These are phyloP conservation scores for Rhododendron ovatum DNA, from an alignment of 148 eudicot genomes.

Conservation along the genomic window DNA sequence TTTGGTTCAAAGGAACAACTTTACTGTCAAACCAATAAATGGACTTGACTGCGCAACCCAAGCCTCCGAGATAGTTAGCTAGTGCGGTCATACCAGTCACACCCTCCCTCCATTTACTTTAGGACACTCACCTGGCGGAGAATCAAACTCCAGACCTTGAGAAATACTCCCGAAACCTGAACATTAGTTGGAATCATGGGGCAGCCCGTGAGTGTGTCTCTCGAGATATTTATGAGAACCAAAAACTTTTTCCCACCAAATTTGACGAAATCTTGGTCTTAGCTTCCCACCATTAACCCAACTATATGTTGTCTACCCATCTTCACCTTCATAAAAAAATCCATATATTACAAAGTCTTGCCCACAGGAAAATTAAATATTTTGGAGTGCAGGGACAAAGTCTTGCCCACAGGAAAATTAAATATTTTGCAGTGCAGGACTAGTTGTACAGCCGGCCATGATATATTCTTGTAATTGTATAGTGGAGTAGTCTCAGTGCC, in stretches of 20 bases:
- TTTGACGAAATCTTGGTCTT: not conserved
- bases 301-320: not conserved
- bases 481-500: too few species aligned
- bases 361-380: not conserved
- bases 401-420: not conserved
- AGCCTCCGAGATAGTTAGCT: too few species aligned
- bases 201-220: too few species aligned
- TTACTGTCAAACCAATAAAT: too few species aligned
- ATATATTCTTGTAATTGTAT: too few species aligned
- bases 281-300: not conserved
- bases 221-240: not conserved
- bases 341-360: not conserved
- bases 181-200: too few species aligned
- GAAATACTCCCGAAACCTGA: too few species aligned
- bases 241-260: not conserved
- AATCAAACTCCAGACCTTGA: too few species aligned
- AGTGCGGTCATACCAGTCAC: too few species aligned
- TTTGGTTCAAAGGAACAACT: too few species aligned
- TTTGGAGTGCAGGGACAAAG: not conserved
- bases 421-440: not conserved
- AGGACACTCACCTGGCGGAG: rapidly evolving
- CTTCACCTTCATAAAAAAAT: not conserved
- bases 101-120: too few species aligned
- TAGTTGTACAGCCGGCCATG: not conserved
- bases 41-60: too few species aligned